Evolutionary conservation across 1,139 yeast species (phyloP), one percentile per base, ranked within the genome.

Genomic region (Yamadazyma dushanensis): DNA sequence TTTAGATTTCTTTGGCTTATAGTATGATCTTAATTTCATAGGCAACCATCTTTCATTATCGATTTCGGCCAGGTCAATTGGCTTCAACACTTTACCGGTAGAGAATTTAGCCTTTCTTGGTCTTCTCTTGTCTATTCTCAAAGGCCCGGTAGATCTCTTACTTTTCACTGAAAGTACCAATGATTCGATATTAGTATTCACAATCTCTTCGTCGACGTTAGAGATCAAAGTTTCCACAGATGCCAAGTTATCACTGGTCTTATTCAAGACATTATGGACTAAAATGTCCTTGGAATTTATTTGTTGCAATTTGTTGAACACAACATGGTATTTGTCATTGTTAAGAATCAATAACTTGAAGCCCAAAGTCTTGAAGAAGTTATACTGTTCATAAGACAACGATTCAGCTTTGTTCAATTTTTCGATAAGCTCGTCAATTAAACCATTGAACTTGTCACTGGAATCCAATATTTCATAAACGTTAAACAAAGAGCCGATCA

Each of bases 31-130:
- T 56, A 89, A 92, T 53, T 80, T 83, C 73, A 85, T 54, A 20
- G 97, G 95, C 36, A 89, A 63, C 97, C 97, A 90, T 63, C 97
- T 80, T 58, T 90, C 97, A 22, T 53, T 53, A 43, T 71, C 76
- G 35, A 69, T 51, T 13, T 37, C 46, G 23, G 63, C 51, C 30
- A 65, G 62, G 7, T 53, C 55, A 19, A 51, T 57, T 5, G 66
- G 61, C 39, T 62, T 60, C 31, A 64, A 29, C 2, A 59, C 54
- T 49, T 69, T 75, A 48, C 52, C 50, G 19, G 64, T 45, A 27
- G 73, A 66, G 44, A 70, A 70, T 41, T 57, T 63, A 6, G 73
- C 59, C 33, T 50, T 51, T 23, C 50, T 53, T 14, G 46, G 35
- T 47, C 54, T 47, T 38, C 47, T 62, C 45, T 60, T 61, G 20